Percentiles rank a stretch among this genome's conserved stretches.
These are phyloP conservation scores for Phytophthora capsici DNA, from an alignment of 352 stramenopile genomes.

Conservation along the genomic window DNA sequence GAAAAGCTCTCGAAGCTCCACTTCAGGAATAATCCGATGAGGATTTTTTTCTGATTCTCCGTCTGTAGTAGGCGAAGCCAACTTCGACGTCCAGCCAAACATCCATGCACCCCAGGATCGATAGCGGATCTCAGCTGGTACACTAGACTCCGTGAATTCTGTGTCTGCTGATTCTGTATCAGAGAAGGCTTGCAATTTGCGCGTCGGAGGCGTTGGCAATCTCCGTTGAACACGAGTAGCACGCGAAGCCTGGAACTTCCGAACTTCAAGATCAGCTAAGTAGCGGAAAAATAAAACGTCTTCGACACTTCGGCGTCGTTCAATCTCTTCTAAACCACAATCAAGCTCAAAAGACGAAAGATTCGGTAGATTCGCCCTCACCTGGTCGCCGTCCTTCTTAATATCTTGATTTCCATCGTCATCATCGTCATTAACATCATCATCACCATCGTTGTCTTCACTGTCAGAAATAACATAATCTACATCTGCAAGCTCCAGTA, in stretches of 20 bases:
- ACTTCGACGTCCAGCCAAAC: slow-evolving; percentile 85
- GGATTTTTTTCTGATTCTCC: slow-evolving; percentile 36
- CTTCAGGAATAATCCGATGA: slow-evolving; percentile 70
- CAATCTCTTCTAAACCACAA: slow-evolving; percentile 70
- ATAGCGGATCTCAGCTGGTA: slow-evolving; percentile 78
- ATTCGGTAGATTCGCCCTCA: slow-evolving; percentile 12
- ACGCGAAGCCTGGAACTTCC: slow-evolving; percentile 35
- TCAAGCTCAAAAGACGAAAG: slow-evolving; percentile 39
- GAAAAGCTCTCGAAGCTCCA: slow-evolving; percentile 87
- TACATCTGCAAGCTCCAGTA: slow-evolving; percentile 40
- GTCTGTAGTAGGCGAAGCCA: slow-evolving; percentile 46
- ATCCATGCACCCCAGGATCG: slow-evolving; percentile 86
- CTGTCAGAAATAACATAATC: slow-evolving; percentile 58
- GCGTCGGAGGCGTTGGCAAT: slow-evolving; percentile 50
- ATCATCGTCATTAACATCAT: slow-evolving; percentile 55
- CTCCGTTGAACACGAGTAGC: slow-evolving; percentile 26
- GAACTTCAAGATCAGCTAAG: slow-evolving; percentile 65
- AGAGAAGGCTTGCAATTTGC: slow-evolving; percentile 56
- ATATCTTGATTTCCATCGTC: slow-evolving; percentile 34
- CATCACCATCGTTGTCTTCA: slow-evolving; percentile 65
- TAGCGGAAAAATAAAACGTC: slow-evolving; percentile 90
- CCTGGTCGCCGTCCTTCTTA: slow-evolving; percentile 23
- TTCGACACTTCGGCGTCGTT: slow-evolving; percentile 72
- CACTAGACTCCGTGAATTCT: slow-evolving; percentile 68
- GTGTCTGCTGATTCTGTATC: slow-evolving; percentile 86